phyloP scores from a whole-genome alignment of 2,329 filamentous ascomycete genomes.

The Davidsoniella australis region DNA sequence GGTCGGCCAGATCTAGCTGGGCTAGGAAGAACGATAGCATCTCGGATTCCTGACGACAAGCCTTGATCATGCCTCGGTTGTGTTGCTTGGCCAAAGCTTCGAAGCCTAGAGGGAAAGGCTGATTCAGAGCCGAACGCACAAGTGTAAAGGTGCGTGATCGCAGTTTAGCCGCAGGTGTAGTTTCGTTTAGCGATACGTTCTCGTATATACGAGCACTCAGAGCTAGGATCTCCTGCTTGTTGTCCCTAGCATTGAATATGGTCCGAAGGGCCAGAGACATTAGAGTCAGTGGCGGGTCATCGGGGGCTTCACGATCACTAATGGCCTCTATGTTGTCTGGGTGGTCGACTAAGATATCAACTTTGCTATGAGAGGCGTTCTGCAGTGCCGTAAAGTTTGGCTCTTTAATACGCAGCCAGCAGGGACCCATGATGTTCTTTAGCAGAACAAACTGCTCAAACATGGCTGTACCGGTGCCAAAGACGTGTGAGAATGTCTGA shows the following conservation, averaged over 20 bases:
- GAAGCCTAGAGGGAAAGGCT: slow-evolving; percentile 71
- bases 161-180: slow-evolving; percentile 72
- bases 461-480: slow-evolving; percentile 79
- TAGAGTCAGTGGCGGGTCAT: slow-evolving; percentile 76
- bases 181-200: slow-evolving; percentile 72
- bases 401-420: slow-evolving; percentile 83
- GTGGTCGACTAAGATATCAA: slow-evolving; percentile 68
- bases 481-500: slow-evolving; percentile 85
- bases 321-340: slow-evolving; percentile 59
- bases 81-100: slow-evolving; percentile 57
- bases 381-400: slow-evolving; percentile 71
- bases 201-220: slow-evolving; percentile 89
- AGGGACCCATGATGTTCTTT: slow-evolving; percentile 98
- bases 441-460: slow-evolving; percentile 98
- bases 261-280: slow-evolving; percentile 90
- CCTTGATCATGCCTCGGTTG: slow-evolving; percentile 58
- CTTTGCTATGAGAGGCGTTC: slow-evolving; percentile 92
- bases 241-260: slow-evolving; percentile 73
- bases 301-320: slow-evolving; percentile 62
- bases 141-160: slow-evolving; percentile 83
- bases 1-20: slow-evolving; percentile 72
- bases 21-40: slow-evolving; percentile 80
- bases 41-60: slow-evolving; percentile 70
- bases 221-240: slow-evolving; percentile 89
- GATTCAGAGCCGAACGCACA: slow-evolving; percentile 55